A percentile compares a stretch with the other conserved stretches of the same genome.
Conservation (phyloP, 139 green algal genomes). For the Chlamydomonas incerta region DNA sequence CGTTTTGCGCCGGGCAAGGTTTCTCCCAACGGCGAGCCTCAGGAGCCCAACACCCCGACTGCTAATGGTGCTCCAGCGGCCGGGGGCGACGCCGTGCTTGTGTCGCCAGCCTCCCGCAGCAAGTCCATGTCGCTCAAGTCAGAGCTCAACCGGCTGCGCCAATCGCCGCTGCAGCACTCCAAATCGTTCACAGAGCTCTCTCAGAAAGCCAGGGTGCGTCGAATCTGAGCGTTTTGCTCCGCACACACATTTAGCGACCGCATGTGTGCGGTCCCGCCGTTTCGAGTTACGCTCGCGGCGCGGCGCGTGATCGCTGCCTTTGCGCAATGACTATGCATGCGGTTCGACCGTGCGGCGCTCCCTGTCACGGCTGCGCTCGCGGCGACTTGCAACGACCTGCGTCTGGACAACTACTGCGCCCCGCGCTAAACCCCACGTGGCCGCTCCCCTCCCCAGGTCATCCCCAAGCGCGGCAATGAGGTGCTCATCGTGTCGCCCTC, state of each 20-base stretch:
- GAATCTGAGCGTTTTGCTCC: too few relatives aligned
- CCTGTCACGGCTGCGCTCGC: not conserved
- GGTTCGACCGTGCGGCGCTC: too few relatives aligned
- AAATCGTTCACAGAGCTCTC: constrained; percentile 37
- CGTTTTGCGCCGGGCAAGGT: not conserved
- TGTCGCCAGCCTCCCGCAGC: not conserved
- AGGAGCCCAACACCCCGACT: not conserved
- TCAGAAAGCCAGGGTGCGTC: constrained; percentile 22
- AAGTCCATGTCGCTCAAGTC: constrained; percentile 24
- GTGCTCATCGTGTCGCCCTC: constrained; percentile 27
- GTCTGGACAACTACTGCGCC: too few relatives aligned
- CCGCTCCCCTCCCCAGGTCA: not conserved
- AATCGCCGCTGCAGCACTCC: constrained; percentile 16
- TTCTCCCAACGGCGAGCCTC: not conserved
- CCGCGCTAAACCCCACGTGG: too few relatives aligned
- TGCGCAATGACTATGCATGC: too few relatives aligned
- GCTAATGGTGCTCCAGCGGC: too few relatives aligned
- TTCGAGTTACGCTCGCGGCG: too few relatives aligned
- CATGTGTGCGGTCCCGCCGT: too few relatives aligned
- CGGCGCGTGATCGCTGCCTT: too few relatives aligned
- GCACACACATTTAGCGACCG: too few relatives aligned
- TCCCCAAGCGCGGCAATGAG: constrained; percentile 39
- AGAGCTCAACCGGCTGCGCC: constrained; percentile 11
- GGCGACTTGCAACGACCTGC: too few relatives aligned
- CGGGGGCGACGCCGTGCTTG: not conserved